phyloP scores from a whole-genome alignment of 306 rosid genomes.

The Citrullus amarus region DNA sequence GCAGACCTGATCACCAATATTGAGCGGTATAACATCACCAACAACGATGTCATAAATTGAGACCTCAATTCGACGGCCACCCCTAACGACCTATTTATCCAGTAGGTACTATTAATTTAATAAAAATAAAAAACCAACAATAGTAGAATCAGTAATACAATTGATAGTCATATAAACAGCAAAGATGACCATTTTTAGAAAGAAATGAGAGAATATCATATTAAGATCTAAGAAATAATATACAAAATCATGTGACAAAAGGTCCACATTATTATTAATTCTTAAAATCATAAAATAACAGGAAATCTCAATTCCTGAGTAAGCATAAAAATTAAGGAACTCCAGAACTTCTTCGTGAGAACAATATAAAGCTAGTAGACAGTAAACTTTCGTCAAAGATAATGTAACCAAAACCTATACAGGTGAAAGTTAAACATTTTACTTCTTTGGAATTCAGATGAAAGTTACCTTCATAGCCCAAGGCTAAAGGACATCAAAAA shows the following conservation, averaged over 20 bases:
- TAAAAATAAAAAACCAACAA: background rate
- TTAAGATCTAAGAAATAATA: background rate
- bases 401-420: background rate
- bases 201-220: background rate
- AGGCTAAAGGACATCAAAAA: background rate
- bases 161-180: background rate
- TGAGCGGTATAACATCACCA: constrained; percentile 85
- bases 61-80: constrained; percentile 77
- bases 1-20: constrained; percentile 77
- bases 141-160: background rate
- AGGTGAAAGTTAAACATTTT: background rate
- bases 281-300: background rate
- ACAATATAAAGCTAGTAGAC: background rate
- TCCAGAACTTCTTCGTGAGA: background rate
- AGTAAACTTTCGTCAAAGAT: background rate
- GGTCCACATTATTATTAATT: background rate
- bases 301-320: background rate
- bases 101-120: background rate
- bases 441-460: background rate
- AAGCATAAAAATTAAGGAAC: background rate
- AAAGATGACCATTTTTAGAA: background rate
- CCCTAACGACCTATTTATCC: constrained; percentile 58
- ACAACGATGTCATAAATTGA: constrained; percentile 85
- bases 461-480: background rate
- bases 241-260: background rate